These are phyloP conservation scores for Ceratonia siliqua DNA, from an alignment of 306 rosid species.

Conservation along the genomic window DNA sequence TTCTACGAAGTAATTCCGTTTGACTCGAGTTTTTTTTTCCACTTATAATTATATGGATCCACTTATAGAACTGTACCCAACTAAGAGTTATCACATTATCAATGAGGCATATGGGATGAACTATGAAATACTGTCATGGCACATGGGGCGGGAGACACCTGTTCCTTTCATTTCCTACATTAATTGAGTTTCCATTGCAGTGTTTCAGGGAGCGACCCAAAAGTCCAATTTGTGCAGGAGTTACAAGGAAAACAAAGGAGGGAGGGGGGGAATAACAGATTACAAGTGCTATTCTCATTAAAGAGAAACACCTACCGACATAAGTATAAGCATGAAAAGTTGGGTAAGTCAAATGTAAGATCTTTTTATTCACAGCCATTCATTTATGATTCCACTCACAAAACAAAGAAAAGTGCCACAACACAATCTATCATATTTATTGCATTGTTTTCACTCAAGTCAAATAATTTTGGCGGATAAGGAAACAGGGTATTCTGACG, in stretches of 20 bases:
- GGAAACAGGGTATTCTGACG: conserved; percentile 18
- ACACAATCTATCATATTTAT: neutral
- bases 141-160: neutral
- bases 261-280: neutral
- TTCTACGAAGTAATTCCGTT: neutral
- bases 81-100: neutral
- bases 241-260: no score
- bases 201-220: neutral
- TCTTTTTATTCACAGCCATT: neutral
- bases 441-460: conserved; percentile 2
- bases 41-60: neutral
- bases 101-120: neutral
- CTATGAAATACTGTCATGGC: neutral
- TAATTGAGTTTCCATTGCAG: neutral
- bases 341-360: conserved; percentile 10
- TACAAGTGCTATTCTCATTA: neutral
- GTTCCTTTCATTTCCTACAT: neutral
- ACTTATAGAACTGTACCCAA: neutral
- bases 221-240: neutral
- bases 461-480: neutral
- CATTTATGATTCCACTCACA: neutral
- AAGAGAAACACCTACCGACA: neutral
- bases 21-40: neutral
- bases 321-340: neutral
- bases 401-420: neutral